Conservation (phyloP, 768 basidiomycete genomes). For the Mycena crocata region DNA sequence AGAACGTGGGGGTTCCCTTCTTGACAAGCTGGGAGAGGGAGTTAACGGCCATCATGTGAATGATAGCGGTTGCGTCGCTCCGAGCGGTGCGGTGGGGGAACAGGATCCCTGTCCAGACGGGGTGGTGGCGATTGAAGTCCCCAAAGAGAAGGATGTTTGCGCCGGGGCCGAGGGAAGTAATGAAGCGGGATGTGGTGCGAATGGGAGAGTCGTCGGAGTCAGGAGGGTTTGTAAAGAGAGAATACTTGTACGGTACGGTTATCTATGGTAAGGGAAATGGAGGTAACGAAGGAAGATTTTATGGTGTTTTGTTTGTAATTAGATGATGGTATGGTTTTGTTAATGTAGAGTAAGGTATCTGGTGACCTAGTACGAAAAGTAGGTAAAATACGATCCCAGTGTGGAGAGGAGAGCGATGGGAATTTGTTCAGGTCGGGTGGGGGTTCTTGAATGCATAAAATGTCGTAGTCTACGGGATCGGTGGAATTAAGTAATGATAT, state of each 20-base stretch:
- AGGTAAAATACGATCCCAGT: neutral
- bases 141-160: neutral
- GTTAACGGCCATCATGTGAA: neutral
- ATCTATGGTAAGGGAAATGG: constrained; percentile 1
- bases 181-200: neutral
- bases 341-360: constrained; percentile 1
- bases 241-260: neutral
- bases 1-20: neutral
- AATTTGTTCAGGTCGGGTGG: constrained; percentile 5
- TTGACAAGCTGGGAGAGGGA: neutral
- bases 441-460: constrained; percentile 7
- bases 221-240: constrained; percentile 8
- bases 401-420: constrained; percentile 4
- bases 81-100: neutral
- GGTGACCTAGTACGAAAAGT: neutral
- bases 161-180: neutral
- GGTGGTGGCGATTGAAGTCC: neutral
- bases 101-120: neutral
- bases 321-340: constrained; percentile 5
- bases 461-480: no score
- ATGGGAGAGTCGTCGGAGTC: constrained; percentile 3
- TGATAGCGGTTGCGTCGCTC: neutral
- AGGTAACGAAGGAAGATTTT: neutral
- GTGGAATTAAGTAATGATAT: constrained; percentile 10
- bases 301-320: neutral